These are phyloP conservation scores for Pseudogymnoascus sp. DNA, from an alignment of 2,329 filamentous ascomycete genomes.

Conservation along the genomic window DNA sequence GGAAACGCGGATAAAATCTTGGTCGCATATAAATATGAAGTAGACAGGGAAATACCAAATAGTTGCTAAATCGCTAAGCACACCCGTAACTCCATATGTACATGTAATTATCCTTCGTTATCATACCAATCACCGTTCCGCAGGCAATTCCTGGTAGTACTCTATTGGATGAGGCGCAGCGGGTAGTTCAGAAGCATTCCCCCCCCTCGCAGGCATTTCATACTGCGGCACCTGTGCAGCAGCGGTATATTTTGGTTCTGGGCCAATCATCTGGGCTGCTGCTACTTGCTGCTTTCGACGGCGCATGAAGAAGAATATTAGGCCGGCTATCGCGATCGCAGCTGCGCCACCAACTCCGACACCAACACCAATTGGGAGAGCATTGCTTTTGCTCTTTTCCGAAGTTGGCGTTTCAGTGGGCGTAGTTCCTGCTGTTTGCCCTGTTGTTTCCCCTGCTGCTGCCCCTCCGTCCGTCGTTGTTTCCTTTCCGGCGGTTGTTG, in stretches of 20 bases:
- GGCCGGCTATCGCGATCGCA: not conserved
- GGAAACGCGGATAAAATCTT: not conserved
- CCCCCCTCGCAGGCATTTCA: not conserved
- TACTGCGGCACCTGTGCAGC: not conserved
- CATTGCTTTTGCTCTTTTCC: conserved; percentile 4
- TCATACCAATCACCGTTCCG: not conserved
- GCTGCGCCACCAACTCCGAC: not conserved
- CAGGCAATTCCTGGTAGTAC: conserved; percentile 3
- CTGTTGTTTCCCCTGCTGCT: not conserved
- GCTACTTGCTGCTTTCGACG: not conserved
- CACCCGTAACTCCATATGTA: conserved; percentile 2
- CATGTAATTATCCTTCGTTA: not conserved
- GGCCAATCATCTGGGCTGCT: not conserved
- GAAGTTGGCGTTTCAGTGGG: not conserved
- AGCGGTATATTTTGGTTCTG: not conserved
- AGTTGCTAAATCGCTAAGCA: not conserved
- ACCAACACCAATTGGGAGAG: conserved; percentile 1
- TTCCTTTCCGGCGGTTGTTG: not conserved
- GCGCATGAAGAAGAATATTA: conserved; percentile 2
- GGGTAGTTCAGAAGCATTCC: not conserved
- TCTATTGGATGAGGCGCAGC: not conserved
- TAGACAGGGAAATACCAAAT: not conserved
- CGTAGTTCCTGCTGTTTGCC: not conserved
- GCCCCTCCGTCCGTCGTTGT: not conserved
- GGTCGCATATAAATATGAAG: not conserved